Evolutionary conservation across 768 basidiomycete genomes (phyloP), one percentile per base, ranked within the genome.

Genomic region (Tulasnella sp.): DNA sequence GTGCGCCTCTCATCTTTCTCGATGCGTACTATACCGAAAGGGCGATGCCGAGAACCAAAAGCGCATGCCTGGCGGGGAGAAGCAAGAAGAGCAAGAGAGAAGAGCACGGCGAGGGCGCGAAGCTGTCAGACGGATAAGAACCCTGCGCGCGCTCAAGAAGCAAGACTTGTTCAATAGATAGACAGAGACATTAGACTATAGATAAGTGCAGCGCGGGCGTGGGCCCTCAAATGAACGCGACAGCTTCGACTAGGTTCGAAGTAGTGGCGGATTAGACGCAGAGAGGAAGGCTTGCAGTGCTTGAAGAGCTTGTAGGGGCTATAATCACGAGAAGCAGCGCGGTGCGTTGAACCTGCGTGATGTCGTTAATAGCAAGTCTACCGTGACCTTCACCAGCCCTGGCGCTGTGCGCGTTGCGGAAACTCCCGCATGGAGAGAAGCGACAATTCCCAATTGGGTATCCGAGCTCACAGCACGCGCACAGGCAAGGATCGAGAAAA

Each of bases 61-160:
- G 4, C 7, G n/a, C 22, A 54, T 22, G 54, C 54, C 54, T 54
- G 64, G 37, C 64, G 64, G 64, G 9, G 64, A 69, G 64, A 69
- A 69, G 64, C 64, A 3, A 37, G n/a, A n/a, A 28, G 60, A 64
- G 22, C 42, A 54, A n/a, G 7, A 7, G 46, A 60, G 64, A 69
- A 69, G 64, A 69, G 31, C 58, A 34, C 64, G 64, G 64, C 64
- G 64, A 69, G 64, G 64, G 34, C 12, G 1, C 60, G 64, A 69
- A 69, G 64, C 64, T 69, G 64, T 69, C 64, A 69, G 64, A 28
- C 28, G 64, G 64, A 69, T 69, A 69, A 69, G 64, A 69, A 69
- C 64, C 64, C 64, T 69, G 31, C 31, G 9, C 64, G 64, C 64
- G 11, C 24, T 24, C 12, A 64, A 69, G 64, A 69, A 69, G 34